phyloP scores from a whole-genome alignment of 2,329 filamentous ascomycete genomes.

The Cladophialophora immunda region DNA sequence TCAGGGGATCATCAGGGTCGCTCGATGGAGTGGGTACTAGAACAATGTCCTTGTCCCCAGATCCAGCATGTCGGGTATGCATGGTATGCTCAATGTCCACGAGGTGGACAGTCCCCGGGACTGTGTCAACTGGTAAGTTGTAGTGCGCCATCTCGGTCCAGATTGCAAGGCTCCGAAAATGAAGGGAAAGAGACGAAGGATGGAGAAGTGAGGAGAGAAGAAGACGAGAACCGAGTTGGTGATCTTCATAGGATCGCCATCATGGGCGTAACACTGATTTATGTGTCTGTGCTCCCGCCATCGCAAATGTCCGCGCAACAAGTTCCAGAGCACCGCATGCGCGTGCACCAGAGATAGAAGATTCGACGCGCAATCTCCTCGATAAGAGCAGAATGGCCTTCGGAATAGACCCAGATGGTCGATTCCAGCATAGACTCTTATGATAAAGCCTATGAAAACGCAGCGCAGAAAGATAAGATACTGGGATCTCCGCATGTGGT shows the following conservation, averaged over 20 bases:
- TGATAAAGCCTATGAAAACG: conserved; percentile 14
- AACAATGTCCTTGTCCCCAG: conserved; percentile 45
- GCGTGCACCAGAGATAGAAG: conserved; percentile 5
- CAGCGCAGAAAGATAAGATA: conserved; percentile 13
- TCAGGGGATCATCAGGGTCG: conserved; percentile 53
- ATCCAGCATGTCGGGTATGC: conserved; percentile 39
- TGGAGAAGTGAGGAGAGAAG: background rate
- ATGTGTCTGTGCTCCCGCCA: conserved; percentile 6
- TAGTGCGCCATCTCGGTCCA: conserved; percentile 21
- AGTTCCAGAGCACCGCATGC: background rate
- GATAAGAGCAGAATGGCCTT: conserved; percentile 9
- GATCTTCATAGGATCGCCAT: conserved; percentile 16
- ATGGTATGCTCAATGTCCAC: conserved; percentile 46
- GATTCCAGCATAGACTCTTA: background rate
- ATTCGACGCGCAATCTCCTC: conserved; percentile 1
- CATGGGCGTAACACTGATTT: background rate
- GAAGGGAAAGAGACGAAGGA: background rate
- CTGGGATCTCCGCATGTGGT: conserved; percentile 10
- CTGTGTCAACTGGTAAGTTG: conserved; percentile 36
- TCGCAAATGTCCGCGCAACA: conserved; percentile 15
- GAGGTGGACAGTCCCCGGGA: conserved; percentile 50
- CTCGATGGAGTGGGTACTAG: conserved; percentile 48
- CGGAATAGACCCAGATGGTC: conserved; percentile 7
- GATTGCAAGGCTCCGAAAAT: background rate
- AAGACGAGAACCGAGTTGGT: background rate